Evolutionary conservation across 1,139 yeast genomes (phyloP).

Genomic region (Arxiozyma slooffiae): DNA sequence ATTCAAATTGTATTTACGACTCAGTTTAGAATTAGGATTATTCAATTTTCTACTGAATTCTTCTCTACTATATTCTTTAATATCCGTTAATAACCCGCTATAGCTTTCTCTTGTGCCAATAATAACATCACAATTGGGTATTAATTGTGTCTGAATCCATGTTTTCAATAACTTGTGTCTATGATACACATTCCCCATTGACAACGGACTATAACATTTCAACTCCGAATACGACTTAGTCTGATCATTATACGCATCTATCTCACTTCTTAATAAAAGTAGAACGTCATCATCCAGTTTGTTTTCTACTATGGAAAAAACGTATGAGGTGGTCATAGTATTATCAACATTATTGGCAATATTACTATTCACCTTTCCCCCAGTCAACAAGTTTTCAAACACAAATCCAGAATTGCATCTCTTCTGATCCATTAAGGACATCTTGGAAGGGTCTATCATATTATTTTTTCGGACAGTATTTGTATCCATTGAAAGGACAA

Average conservation of each 20-base stretch:
- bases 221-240: constrained; percentile 22
- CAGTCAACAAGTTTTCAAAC: constrained; percentile 22
- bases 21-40: constrained; percentile 4
- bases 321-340: constrained; percentile 4
- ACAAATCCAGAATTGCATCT: constrained; percentile 24
- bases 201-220: constrained; percentile 24
- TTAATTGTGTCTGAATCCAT: constrained; percentile 27
- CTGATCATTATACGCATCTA: constrained; percentile 23
- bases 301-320: constrained; percentile 23
- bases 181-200: constrained; percentile 18
- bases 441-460: constrained; percentile 8
- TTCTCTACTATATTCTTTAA: constrained; percentile 17
- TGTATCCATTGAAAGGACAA: constrained; percentile 13
- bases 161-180: constrained; percentile 26
- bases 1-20: constrained; percentile 15
- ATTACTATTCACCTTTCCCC: background rate
- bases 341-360: background rate
- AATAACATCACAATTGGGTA: constrained; percentile 24
- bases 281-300: constrained; percentile 13
- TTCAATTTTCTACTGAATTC: constrained; percentile 15
- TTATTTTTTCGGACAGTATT: background rate
- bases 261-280: constrained; percentile 25
- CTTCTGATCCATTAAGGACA: constrained; percentile 2
- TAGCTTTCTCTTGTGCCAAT: constrained; percentile 24
- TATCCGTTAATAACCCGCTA: constrained; percentile 19